Evolutionary conservation across 768 basidiomycete species (phyloP).

Genomic region (Steccherinum ochraceum): DNA sequence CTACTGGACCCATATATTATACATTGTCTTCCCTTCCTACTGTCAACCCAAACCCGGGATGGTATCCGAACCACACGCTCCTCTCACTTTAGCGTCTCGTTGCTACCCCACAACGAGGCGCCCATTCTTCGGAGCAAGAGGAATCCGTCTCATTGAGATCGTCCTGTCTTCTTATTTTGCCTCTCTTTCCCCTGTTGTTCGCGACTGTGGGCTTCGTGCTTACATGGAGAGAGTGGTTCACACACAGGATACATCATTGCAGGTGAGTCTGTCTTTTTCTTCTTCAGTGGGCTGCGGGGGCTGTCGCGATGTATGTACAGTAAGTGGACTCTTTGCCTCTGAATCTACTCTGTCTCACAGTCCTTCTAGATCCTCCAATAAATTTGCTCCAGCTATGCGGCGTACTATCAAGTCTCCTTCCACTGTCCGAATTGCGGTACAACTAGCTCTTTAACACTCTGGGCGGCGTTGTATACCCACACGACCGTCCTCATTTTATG

Average conservation of each 20-base stretch:
- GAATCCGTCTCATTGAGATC: no score
- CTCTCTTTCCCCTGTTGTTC: slow-evolving; percentile 20
- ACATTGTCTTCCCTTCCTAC: slow-evolving; percentile 3
- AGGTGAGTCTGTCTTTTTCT: slow-evolving; percentile 1
- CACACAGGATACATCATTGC: slow-evolving; percentile 38
- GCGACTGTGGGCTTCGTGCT: slow-evolving; percentile 21
- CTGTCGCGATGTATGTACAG: not conserved
- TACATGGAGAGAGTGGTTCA: slow-evolving; percentile 40
- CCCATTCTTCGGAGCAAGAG: slow-evolving; percentile 86
- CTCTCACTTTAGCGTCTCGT: slow-evolving; percentile 84
- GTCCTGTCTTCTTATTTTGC: slow-evolving; percentile 29
- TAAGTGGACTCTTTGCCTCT: not conserved
- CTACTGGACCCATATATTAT: slow-evolving; percentile 25
- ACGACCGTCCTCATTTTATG: slow-evolving; percentile 94
- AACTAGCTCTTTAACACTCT: slow-evolving; percentile 97
- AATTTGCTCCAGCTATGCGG: no score
- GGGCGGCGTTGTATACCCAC: slow-evolving; percentile 67
- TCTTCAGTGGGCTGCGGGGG: not conserved
- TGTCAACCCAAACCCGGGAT: slow-evolving; percentile 3
- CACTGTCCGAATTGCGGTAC: no score
- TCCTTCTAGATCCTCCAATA: not conserved
- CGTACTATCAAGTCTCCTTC: slow-evolving; percentile 1
- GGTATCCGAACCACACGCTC: no score
- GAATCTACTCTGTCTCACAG: not conserved
- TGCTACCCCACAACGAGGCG: slow-evolving; percentile 58